phyloP scores from a whole-genome alignment of 2,329 filamentous ascomycete species.

The Fusarium redolens region DNA sequence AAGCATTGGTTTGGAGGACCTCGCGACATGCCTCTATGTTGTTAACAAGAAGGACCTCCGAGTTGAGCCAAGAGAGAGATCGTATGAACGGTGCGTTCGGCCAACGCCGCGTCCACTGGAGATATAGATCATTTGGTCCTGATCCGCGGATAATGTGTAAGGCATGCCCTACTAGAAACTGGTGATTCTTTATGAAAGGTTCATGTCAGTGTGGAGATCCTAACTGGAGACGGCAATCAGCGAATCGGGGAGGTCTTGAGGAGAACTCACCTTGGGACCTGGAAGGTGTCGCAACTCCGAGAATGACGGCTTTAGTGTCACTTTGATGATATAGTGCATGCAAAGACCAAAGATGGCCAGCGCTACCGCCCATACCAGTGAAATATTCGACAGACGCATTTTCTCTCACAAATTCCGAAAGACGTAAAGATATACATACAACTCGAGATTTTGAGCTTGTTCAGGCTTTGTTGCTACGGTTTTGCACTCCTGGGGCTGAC shows the following conservation, averaged over 20 bases:
- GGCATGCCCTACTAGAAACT: slow-evolving; percentile 9
- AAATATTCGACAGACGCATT: background rate
- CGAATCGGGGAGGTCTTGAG: too few species aligned
- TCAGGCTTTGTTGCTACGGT: accelerated
- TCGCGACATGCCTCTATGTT: slow-evolving; percentile 21
- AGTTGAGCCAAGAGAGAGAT: slow-evolving; percentile 22
- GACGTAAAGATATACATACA: too few species aligned
- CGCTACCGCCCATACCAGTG: background rate
- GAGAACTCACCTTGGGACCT: background rate
- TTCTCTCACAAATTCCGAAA: background rate
- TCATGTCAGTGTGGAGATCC: too few species aligned
- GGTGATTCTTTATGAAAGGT: background rate
- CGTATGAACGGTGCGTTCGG: slow-evolving; percentile 20
- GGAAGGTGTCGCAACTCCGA: background rate
- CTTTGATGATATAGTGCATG: background rate
- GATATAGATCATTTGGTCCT: slow-evolving; percentile 19
- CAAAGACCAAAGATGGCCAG: background rate
- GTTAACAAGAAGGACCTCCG: slow-evolving; percentile 21
- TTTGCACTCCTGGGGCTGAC: background rate
- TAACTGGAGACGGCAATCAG: too few species aligned
- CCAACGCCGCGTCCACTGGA: slow-evolving; percentile 27
- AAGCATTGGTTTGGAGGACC: slow-evolving; percentile 21
- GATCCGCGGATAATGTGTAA: background rate
- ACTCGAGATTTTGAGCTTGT: too few species aligned
- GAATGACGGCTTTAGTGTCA: background rate